Conservation (phyloP, 305 asterid genomes). For the Solanum hybrid region DNA sequence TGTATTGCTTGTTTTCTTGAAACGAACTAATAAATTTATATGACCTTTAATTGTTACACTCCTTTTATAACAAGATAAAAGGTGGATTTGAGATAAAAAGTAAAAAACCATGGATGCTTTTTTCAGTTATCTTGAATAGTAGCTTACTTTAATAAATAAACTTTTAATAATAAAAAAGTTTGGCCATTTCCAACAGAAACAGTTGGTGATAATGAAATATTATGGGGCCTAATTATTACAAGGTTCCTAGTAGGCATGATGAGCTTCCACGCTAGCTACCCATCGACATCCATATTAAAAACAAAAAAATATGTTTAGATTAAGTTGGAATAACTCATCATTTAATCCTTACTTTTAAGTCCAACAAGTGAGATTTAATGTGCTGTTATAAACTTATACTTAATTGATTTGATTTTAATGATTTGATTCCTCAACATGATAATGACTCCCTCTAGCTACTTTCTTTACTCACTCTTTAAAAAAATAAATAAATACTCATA, state of each 20-base stretch:
- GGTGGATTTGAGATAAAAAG: background rate
- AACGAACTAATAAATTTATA: background rate
- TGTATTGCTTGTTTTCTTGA: background rate
- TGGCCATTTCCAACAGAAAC: slow-evolving; percentile 25
- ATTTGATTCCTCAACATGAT: background rate
- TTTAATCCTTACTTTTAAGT: slow-evolving; percentile 8
- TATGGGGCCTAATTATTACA: slow-evolving; percentile 43
- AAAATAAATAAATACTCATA: background rate
- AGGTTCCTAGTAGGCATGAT: slow-evolving; percentile 42
- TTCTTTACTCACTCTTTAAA: background rate
- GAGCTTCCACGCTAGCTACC: slow-evolving; percentile 32
- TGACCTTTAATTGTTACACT: background rate
- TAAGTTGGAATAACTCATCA: slow-evolving; percentile 3
- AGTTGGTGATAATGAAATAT: slow-evolving; percentile 29
- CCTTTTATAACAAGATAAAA: background rate
- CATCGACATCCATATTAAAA: slow-evolving; percentile 2
- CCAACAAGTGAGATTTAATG: slow-evolving; percentile 4
- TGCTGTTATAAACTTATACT: background rate
- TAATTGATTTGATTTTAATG: background rate
- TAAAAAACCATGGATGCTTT: background rate
- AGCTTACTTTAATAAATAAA: background rate
- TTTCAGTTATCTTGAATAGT: background rate
- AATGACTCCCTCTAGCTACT: background rate
- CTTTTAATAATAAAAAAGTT: background rate
- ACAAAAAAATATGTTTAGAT: slow-evolving; percentile 5